A percentile compares a stretch with the other conserved stretches of the same genome.
Conservation (phyloP, 2,329 filamentous ascomycete species). For the Drechmeria coniospora region DNA sequence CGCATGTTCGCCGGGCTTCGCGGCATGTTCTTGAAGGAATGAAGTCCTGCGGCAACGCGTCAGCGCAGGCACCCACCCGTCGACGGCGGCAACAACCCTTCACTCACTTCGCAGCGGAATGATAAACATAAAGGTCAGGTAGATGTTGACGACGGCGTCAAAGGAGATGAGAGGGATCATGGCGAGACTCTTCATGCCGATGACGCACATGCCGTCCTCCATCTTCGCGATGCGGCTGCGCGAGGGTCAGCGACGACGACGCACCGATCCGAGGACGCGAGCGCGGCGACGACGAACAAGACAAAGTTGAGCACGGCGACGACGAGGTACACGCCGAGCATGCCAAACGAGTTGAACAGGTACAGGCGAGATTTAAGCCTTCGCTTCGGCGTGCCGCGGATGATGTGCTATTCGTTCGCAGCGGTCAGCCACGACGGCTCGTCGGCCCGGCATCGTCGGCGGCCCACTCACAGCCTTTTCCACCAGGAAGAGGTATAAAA, state of each 20-base stretch:
- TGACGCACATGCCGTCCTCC: constrained; percentile 39
- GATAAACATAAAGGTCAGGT: constrained; percentile 47
- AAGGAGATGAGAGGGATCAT: constrained; percentile 48
- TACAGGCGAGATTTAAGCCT: constrained; percentile 43
- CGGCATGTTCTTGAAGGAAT: constrained; percentile 34
- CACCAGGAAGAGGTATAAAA: constrained; percentile 51
- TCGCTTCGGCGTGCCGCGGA: constrained; percentile 33
- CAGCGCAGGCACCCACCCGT: neutral
- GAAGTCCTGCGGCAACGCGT: constrained; percentile 27
- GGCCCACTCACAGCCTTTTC: constrained; percentile 39
- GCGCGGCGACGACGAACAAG: constrained; percentile 31
- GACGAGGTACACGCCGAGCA: constrained; percentile 28
- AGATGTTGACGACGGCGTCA: constrained; percentile 46
- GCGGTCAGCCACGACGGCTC: neutral
- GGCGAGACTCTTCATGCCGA: constrained; percentile 42
- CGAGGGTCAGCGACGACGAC: neutral
- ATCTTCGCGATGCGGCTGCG: constrained; percentile 41
- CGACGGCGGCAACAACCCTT: neutral
- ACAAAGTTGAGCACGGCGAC: constrained; percentile 44
- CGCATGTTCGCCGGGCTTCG: constrained; percentile 24
- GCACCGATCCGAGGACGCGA: too few relatives aligned
- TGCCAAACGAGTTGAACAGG: constrained; percentile 44
- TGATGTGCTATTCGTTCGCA: constrained; percentile 31
- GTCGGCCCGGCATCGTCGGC: neutral
- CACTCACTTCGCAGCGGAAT: constrained; percentile 38